These are phyloP conservation scores for Ganoderma lucidum DNA, from an alignment of 1,284 basidiomycete genomes.

Conservation along the genomic window DNA sequence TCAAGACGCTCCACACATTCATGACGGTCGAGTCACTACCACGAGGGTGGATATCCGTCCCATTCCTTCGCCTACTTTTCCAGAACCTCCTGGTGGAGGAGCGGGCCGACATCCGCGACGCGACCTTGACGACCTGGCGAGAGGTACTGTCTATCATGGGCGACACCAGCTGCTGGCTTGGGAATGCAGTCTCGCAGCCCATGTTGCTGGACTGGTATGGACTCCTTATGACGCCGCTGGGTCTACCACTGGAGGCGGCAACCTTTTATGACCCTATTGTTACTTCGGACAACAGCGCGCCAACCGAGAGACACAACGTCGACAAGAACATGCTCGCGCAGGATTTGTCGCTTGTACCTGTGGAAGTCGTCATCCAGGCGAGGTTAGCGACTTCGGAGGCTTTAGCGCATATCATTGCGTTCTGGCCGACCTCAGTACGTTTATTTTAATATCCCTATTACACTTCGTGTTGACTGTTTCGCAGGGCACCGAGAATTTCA, in stretches of 20 bases:
- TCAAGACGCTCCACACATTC: constrained; percentile 90
- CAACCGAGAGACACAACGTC: constrained; percentile 86
- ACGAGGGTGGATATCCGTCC: constrained; percentile 83
- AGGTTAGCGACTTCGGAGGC: constrained; percentile 86
- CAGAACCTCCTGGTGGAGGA: constrained; percentile 97
- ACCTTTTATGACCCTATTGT: constrained; percentile 76
- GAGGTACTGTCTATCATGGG: constrained; percentile 69
- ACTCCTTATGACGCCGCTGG: constrained; percentile 92
- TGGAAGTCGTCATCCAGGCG: constrained; percentile 85
- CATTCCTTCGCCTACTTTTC: constrained; percentile 87
- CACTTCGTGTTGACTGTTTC: background rate
- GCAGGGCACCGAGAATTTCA: constrained; percentile 18
- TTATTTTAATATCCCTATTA: background rate
- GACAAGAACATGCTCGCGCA: constrained; percentile 97
- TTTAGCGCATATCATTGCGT: constrained; percentile 75
- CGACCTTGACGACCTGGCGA: constrained; percentile 84
- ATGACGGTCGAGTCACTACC: constrained; percentile 81
- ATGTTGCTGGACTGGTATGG: constrained; percentile 84
- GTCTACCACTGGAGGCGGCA: constrained; percentile 77
- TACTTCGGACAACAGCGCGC: constrained; percentile 49
- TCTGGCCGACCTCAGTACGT: constrained; percentile 70
- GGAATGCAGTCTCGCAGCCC: constrained; percentile 59
- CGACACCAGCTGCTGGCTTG: constrained; percentile 54
- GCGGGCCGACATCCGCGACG: constrained; percentile 83
- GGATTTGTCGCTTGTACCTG: constrained; percentile 85